Base-by-base conservation (phyloP, 1,284 basidiomycete species). In the Chalciporus sp. region DNA sequence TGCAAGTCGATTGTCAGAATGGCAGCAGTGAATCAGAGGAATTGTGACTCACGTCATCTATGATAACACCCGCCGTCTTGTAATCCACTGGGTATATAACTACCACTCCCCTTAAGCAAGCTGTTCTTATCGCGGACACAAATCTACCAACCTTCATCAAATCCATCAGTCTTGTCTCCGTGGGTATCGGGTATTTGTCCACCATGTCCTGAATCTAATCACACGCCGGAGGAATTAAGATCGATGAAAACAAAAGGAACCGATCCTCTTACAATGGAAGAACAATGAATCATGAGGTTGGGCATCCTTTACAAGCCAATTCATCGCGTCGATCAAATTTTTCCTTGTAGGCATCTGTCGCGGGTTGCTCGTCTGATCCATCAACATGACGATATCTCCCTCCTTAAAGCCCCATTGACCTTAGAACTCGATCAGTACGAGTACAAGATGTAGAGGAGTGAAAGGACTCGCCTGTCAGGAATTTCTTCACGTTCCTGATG, bases 281-380 rank as follows among this genome's bases (percentile, higher is more conserved):
- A 95, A 93, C 10, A 96, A 73, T 1, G 92, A 87, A 69, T 95
- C 94, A 60, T 95, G 80, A 4, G 81, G 75, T 28, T 77, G 74
- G 1, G 94, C 93, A 56, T 79, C 84, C 26, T 76, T 72, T 2
- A 95, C 90, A n/a, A 96, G 82, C 94, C 94, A 95, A 42, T 76
- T 77, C 90, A 95, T 94, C 1, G 86, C 91, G 23, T 81, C 77
- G n/a, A 92, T 65, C 58, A 97, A 92, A 69, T 96, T 96, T 55
- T 73, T 74, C 52, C 81, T 76, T 0, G 92, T 95, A 0, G 94
- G 94, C 37, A 80, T 75, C 47, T 81, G 74, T 33, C 84, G 77
- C 11, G 81, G 76, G 62, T 88, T 78, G 3, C 66, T 68, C 1
- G 79, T 73, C 56, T 91, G 85, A 67, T 97, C 94, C 2, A 88